Percentiles rank a stretch among this genome's conserved stretches.
Evolutionary conservation across 2,329 filamentous ascomycete genomes (phyloP).

Genomic region (Sporothrix curviconia): DNA sequence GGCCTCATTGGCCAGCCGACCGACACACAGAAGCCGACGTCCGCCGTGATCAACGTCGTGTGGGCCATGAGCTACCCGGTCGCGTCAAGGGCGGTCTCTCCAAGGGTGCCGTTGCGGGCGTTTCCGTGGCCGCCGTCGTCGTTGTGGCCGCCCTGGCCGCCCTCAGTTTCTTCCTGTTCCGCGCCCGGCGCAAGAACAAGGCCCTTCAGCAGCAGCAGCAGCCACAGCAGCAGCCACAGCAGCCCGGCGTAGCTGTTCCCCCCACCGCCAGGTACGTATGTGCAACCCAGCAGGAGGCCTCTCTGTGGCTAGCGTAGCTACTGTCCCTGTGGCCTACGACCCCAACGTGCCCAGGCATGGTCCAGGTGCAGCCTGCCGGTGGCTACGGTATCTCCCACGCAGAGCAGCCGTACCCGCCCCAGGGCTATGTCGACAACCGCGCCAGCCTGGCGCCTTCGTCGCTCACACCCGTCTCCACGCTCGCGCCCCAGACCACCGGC

Average conservation of each 20-base stretch:
- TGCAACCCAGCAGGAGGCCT: background rate
- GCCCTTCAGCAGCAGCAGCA: too few relatives aligned
- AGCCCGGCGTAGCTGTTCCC: too few relatives aligned
- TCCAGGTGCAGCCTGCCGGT: background rate
- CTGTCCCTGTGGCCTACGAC: background rate
- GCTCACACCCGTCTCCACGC: background rate
- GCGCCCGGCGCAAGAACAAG: conserved; percentile 19
- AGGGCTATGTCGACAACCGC: conserved; percentile 5
- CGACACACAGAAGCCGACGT: conserved; percentile 21
- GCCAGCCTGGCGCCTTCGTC: background rate
- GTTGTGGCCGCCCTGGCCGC: conserved; percentile 23
- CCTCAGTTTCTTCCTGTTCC: conserved; percentile 20
- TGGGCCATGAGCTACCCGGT: conserved; percentile 25
- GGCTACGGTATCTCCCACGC: background rate
- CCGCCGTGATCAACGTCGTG: conserved; percentile 25
- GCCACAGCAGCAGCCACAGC: conserved; percentile 7
- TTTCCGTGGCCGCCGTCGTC: conserved; percentile 35
- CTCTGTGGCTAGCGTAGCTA: background rate
- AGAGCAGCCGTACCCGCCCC: background rate
- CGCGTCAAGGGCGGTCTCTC: conserved; percentile 27
- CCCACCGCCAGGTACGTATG: background rate
- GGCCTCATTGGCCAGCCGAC: conserved; percentile 18
- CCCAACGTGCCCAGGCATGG: background rate
- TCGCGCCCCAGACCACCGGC: conserved; percentile 19
- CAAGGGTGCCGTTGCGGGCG: conserved; percentile 40